Conservation (phyloP, 106 monocot genomes). For the Allium fistulosum region DNA sequence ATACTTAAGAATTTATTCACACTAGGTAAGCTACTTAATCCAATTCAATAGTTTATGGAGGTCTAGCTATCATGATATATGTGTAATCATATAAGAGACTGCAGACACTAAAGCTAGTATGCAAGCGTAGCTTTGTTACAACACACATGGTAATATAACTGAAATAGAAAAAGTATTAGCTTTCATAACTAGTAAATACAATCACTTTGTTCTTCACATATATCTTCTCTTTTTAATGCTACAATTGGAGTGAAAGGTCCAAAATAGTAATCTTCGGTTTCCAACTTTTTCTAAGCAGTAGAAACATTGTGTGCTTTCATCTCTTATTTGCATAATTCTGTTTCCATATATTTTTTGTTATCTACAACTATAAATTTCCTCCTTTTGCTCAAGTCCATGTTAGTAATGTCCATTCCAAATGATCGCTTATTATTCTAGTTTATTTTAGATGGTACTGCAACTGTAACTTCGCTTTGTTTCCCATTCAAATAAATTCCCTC, state of each 20-base stretch:
- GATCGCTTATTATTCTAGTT: conserved; percentile 48
- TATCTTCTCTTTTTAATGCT: conserved; percentile 8
- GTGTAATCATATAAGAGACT: neutral
- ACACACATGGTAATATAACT: neutral
- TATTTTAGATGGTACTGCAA: conserved; percentile 14
- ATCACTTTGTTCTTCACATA: conserved; percentile 5
- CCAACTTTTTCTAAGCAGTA: conserved; percentile 48
- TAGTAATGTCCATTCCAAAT: conserved; percentile 82
- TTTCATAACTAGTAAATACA: no score
- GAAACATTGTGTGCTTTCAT: conserved; percentile 45
- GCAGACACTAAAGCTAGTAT: no score
- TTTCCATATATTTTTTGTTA: conserved; percentile 23
- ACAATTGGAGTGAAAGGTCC: conserved; percentile 68
- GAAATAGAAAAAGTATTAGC: neutral
- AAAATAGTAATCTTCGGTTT: conserved; percentile 46
- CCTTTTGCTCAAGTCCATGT: conserved; percentile 39
- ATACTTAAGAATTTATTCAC: neutral
- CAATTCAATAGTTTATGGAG: neutral
- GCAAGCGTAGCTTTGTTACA: neutral
- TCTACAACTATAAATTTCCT: conserved; percentile 12
- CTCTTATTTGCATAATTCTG: conserved; percentile 14
- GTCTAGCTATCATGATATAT: neutral
- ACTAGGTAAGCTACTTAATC: neutral
- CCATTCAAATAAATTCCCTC: conserved; percentile 3
- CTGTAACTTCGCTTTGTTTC: conserved; percentile 26